Evolutionary conservation across 768 basidiomycete species (phyloP), one percentile per base, ranked within the genome.

Genomic region (Leucosporidium creatinivorum): DNA sequence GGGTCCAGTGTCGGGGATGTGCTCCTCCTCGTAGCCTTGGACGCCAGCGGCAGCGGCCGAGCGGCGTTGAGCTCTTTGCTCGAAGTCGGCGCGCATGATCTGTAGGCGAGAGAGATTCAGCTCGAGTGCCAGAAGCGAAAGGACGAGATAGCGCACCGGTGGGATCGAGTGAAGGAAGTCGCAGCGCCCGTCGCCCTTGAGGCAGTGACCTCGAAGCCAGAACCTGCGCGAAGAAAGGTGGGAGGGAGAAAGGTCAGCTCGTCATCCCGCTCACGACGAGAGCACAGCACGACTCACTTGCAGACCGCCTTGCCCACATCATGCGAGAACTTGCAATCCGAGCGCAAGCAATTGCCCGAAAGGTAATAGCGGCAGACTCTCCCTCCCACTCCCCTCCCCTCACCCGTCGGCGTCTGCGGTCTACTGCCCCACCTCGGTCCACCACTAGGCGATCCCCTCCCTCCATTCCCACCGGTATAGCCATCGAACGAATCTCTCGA

Each of bases 201-300:
- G 91, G 76, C 96, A 99, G 55, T 92, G 92, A 8, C 94, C 94
- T 60, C 93, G 85, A 36, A 99, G 83, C 96, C 96, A 99, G 81
- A 99, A 99, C 47, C 96, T 88, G 80, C 89, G 93, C 12, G 56
- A 58, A 36, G n/a, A 36, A 66, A n/a, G 31, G 47, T n/a, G 47
- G 67, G 26, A 39, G 51, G n/a, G 36, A 54, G 39, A 28, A 63
- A 26, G 60, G 54, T 61, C 21, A 62, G 25, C 62, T 30, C 59
- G 52, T 48, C 33, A 65, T 28, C 4, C 18, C n/a, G n/a, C n/a
- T n/a, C n/a, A n/a, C n/a, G n/a, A n/a, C n/a, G 31, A 51, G 21
- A 61, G 28, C 30, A 76, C 85, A n/a, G 71, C 8, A 3, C 39
- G 15, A 44, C 39, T 44, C 73, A 94, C 94, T 92, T 97, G 74